These are phyloP conservation scores for Scheffersomyces insectosa DNA, from an alignment of 1,139 yeast species.

Conservation along the genomic window DNA sequence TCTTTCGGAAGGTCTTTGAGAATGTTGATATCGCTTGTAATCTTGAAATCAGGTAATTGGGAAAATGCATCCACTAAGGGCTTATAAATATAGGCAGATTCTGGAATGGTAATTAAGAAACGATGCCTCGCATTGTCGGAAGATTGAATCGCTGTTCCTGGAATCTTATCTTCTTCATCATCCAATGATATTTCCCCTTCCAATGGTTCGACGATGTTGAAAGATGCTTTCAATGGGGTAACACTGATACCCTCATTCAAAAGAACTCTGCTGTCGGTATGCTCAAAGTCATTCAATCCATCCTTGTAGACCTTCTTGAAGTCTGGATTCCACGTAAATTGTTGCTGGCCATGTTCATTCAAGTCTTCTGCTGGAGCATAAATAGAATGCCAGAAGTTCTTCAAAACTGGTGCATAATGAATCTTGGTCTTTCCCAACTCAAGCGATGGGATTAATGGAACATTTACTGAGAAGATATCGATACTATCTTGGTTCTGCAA, in stretches of 20 bases:
- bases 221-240: constrained; percentile 81
- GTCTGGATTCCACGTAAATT: constrained; percentile 82
- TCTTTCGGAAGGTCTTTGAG: constrained; percentile 18
- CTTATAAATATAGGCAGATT: constrained; percentile 55
- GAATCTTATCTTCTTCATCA: constrained; percentile 13
- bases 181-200: constrained; percentile 55
- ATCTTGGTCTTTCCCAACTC: constrained; percentile 56
- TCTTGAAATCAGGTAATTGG: constrained; percentile 24
- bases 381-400: constrained; percentile 76
- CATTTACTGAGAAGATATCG: constrained; percentile 80
- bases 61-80: constrained; percentile 51
- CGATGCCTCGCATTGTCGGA: background rate
- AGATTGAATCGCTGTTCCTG: background rate
- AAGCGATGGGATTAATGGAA: constrained; percentile 65
- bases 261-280: constrained; percentile 58
- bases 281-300: constrained; percentile 52
- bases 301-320: constrained; percentile 67
- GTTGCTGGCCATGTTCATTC: constrained; percentile 28
- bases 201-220: constrained; percentile 53
- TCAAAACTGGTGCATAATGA: constrained; percentile 72
- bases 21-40: constrained; percentile 27
- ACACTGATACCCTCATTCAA: constrained; percentile 62
- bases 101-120: constrained; percentile 35
- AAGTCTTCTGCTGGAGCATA: constrained; percentile 24
- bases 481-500: constrained; percentile 52